phyloP scores from a whole-genome alignment of 768 basidiomycete genomes.

The Leccinum variicolor region DNA sequence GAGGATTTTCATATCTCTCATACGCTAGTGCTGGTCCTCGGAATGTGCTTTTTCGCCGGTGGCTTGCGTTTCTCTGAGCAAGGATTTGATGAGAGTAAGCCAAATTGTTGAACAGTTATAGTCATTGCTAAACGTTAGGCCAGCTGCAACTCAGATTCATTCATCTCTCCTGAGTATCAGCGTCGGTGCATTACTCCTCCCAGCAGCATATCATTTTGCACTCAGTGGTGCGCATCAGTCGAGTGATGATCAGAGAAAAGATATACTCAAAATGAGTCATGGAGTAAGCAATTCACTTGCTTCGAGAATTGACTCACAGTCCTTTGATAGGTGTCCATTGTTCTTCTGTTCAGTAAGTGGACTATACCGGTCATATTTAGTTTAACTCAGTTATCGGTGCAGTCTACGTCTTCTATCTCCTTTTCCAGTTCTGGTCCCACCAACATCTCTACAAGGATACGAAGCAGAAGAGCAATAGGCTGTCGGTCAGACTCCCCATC shows the following conservation, averaged over 20 bases:
- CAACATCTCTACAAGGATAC: slow-evolving; percentile 47
- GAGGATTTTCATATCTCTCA: slow-evolving; percentile 5
- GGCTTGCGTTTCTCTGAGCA: slow-evolving; percentile 77
- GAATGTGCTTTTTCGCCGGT: slow-evolving; percentile 90
- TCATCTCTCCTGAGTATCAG: slow-evolving; percentile 74
- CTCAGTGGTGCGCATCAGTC: slow-evolving; percentile 25
- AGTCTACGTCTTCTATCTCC: slow-evolving; percentile 51
- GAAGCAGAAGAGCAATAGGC: slow-evolving; percentile 42
- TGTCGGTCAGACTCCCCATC: slow-evolving; percentile 33
- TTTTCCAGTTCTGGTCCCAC: slow-evolving; percentile 59
- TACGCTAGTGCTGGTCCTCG: slow-evolving; percentile 66
- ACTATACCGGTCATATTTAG: neutral
- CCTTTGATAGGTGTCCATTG: slow-evolving; percentile 42
- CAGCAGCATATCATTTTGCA: slow-evolving; percentile 75
- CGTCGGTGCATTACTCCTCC: slow-evolving; percentile 75
- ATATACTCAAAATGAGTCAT: slow-evolving; percentile 49
- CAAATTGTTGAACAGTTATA: neutral
- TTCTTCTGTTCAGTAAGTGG: slow-evolving; percentile 49
- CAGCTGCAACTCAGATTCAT: slow-evolving; percentile 66
- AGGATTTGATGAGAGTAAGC: slow-evolving; percentile 70
- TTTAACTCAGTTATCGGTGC: slow-evolving; percentile 1
- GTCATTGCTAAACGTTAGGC: slow-evolving; percentile 3
- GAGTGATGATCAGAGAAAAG: slow-evolving; percentile 33
- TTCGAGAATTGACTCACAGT: neutral
- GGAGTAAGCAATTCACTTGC: slow-evolving; percentile 36